These are phyloP conservation scores for Puccinia polysora DNA, from an alignment of 1,284 basidiomycete species.

Conservation along the genomic window DNA sequence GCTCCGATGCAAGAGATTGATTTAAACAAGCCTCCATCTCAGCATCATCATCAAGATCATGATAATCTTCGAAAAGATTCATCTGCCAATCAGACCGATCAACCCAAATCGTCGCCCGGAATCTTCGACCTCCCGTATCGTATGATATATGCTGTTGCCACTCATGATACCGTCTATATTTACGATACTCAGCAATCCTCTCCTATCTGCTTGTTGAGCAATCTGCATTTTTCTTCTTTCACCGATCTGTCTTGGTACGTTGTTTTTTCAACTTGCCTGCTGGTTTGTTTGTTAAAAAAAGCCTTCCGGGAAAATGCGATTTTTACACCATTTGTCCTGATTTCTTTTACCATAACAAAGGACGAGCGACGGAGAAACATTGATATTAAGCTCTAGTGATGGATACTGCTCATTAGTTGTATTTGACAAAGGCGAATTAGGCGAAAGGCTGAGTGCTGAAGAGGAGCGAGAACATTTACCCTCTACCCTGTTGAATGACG, in stretches of 20 bases:
- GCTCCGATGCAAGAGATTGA: slow-evolving; percentile 62
- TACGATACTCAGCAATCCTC: slow-evolving; percentile 96
- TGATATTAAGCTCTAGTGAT: slow-evolving; percentile 86
- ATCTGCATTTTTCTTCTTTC: slow-evolving; percentile 94
- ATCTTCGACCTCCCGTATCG: slow-evolving; percentile 87
- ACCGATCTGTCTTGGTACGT: slow-evolving; percentile 92
- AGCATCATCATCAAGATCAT: slow-evolving; percentile 43
- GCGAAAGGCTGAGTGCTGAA: slow-evolving; percentile 57
- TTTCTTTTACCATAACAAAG: slow-evolving; percentile 55
- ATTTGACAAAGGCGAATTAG: slow-evolving; percentile 74
- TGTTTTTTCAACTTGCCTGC: slow-evolving; percentile 3
- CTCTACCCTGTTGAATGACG: background rate
- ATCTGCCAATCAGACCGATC: slow-evolving; percentile 9
- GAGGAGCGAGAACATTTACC: slow-evolving; percentile 7
- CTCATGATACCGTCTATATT: slow-evolving; percentile 89
- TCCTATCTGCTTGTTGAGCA: slow-evolving; percentile 86
- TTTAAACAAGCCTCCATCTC: slow-evolving; percentile 47
- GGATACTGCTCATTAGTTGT: slow-evolving; percentile 92
- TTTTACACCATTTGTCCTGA: background rate
- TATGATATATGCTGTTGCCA: slow-evolving; percentile 92
- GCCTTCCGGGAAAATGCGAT: background rate
- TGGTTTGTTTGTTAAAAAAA: slow-evolving; percentile 1
- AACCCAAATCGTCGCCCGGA: slow-evolving; percentile 54
- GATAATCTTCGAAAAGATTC: slow-evolving; percentile 45
- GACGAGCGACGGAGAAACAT: slow-evolving; percentile 89